phyloP scores from a whole-genome alignment of 1,284 basidiomycete species.

The Trichosporon ovoides region DNA sequence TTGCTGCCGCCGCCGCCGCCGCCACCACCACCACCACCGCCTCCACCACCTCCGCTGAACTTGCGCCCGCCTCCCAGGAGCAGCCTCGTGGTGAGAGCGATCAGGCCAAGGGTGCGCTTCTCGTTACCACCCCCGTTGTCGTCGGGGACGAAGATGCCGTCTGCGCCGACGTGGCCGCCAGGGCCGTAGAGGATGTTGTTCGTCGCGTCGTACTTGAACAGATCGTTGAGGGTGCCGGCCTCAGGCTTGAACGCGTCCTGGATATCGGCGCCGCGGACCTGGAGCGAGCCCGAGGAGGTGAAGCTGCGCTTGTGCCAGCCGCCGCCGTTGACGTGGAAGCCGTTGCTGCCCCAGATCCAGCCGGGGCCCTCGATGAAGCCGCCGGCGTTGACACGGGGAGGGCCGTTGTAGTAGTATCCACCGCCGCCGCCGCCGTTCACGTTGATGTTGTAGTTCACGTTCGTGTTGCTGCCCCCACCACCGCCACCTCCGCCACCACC shows the following conservation, averaged over 20 bases:
- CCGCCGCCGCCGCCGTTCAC: neutral
- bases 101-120: neutral
- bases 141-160: constrained; percentile 3
- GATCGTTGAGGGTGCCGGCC: constrained; percentile 1
- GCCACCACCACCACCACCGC: neutral
- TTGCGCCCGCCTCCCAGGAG: neutral
- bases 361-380: neutral
- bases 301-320: neutral
- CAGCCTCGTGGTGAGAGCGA: neutral
- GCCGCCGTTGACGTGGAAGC: neutral
- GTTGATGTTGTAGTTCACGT: constrained; percentile 5
- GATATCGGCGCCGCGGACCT: neutral
- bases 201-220: neutral
- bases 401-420: neutral
- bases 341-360: constrained; percentile 1
- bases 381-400: neutral
- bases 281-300: neutral
- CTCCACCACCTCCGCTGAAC: neutral
- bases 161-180: neutral
- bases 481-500: neutral
- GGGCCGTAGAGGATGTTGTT: neutral
- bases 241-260: neutral
- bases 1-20: neutral
- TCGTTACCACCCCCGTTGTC: neutral
- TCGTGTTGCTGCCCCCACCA: neutral